Conservation (phyloP, 441 rosid genomes). For the Isatis lusitanica region DNA sequence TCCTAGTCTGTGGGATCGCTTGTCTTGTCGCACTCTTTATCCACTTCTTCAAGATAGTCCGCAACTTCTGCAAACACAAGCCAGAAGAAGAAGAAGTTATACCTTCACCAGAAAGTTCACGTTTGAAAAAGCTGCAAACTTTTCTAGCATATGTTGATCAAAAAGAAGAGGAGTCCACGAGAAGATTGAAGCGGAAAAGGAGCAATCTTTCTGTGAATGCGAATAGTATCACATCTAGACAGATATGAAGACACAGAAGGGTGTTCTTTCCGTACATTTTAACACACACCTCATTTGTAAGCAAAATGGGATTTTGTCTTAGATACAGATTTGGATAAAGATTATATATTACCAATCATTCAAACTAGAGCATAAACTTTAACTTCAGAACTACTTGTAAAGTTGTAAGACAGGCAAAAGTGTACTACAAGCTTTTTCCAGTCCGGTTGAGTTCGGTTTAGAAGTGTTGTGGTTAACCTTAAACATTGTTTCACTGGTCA, state of each 20-base stretch:
- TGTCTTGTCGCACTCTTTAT: constrained; percentile 64
- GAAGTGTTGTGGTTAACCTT: background rate
- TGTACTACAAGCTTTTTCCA: background rate
- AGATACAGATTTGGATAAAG: background rate
- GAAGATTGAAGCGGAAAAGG: constrained; percentile 60
- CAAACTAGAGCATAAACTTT: background rate
- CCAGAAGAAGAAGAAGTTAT: constrained; percentile 34
- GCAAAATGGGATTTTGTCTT: constrained; percentile 9
- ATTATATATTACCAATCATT: background rate
- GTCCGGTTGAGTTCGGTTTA: constrained; percentile 14
- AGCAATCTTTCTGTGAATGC: constrained; percentile 20
- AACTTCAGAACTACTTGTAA: background rate
- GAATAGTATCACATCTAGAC: background rate
- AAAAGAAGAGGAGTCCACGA: constrained; percentile 47
- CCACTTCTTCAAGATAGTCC: constrained; percentile 52
- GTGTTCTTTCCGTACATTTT: background rate
- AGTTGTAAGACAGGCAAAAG: background rate
- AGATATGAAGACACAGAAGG: background rate
- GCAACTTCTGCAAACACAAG: constrained; percentile 47
- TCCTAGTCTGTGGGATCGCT: constrained; percentile 64
- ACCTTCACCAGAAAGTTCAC: constrained; percentile 39
- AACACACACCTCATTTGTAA: constrained; percentile 11
- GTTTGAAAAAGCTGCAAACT: constrained; percentile 40
- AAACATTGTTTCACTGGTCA: background rate
- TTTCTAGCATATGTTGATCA: constrained; percentile 67